These are phyloP conservation scores for Ceratobasidium sp. DNA, from an alignment of 1,284 basidiomycete species.

Conservation along the genomic window DNA sequence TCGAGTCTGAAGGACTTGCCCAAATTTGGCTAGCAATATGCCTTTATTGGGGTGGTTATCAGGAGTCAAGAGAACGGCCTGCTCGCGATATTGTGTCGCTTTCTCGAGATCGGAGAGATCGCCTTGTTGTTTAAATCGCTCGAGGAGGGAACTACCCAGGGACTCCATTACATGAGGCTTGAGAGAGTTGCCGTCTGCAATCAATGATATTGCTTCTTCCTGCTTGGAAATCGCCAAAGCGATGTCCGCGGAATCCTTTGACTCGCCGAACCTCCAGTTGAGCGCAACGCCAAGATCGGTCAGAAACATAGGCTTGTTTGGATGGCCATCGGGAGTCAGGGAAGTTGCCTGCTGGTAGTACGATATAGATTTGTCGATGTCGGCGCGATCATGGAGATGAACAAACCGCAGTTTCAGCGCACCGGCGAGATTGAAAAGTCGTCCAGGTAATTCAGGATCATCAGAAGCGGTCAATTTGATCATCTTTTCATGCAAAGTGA, in stretches of 20 bases:
- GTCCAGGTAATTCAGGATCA: not conserved
- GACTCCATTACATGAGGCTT: not conserved
- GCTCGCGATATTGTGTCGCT: not conserved
- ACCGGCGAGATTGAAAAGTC: not conserved
- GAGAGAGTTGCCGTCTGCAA: conserved; percentile 11
- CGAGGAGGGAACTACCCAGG: conserved; percentile 6
- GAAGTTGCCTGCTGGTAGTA: not conserved
- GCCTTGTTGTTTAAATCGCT: not conserved
- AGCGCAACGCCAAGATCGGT: conserved; percentile 10
- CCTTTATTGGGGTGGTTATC: conserved; percentile 11
- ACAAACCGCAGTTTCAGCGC: not conserved
- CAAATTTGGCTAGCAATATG: not conserved
- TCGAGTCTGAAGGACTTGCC: not conserved
- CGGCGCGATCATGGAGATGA: not conserved
- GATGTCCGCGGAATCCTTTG: not conserved
- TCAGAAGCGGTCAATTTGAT: not conserved
- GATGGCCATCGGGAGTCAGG: conserved; percentile 1
- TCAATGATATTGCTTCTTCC: not conserved
- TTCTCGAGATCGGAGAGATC: not conserved
- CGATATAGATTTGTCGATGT: not conserved
- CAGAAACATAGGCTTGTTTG: not conserved
- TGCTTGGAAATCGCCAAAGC: not conserved
- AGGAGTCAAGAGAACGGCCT: not conserved
- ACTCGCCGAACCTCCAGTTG: not conserved
- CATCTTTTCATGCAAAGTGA: not conserved